Evolutionary conservation across 768 basidiomycete species (phyloP), one percentile per base, ranked within the genome.

Genomic region (Pleurotus eryngii): DNA sequence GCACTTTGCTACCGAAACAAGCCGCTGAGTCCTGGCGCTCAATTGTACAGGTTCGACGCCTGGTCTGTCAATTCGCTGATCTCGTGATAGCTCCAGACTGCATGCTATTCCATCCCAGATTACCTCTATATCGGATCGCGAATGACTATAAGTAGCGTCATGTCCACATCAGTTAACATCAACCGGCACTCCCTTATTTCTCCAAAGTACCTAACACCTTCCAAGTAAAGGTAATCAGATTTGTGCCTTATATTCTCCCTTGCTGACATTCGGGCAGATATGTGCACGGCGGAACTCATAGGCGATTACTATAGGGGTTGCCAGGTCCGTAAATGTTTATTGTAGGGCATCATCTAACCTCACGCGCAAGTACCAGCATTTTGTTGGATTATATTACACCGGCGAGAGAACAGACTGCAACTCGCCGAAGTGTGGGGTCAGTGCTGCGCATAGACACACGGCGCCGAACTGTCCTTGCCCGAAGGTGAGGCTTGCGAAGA

Each of bases 331-430:
- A n/a, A 53, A 42, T 35, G 55, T 56, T 56, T 30, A 30, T 30
- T 30, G 30, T 11, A 9, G 8, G 30, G 42, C 46, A 40, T 43
- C 24, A 38, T 64, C 22, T 60, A 46, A 11, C 45, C 55, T 22
- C 42, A 18, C 39, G 27, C 24, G 24, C 24, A 38, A 48, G 49
- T 49, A 5, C 47, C 63, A 89, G 87, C 85, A 87, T 69, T 88
- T 85, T 67, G 76, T 87, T 48, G 74, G 76, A 38, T 64, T 75
- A 24, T 89, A 88, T 63, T 84, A 86, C 62, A 82, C 85, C 0
- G 87, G 89, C 35, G 71, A 76, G 56, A 79, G 70, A 55, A 69
- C 67, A 51, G 87, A 90, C 66, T 90, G 88, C 64, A 68, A 71
- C 38, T 72, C 68, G 30, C 69, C 72, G 4, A 67, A 64, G 18